Evolutionary conservation across 306 rosid genomes (phyloP).

Genomic region (Chamaecrista fasciculata): DNA sequence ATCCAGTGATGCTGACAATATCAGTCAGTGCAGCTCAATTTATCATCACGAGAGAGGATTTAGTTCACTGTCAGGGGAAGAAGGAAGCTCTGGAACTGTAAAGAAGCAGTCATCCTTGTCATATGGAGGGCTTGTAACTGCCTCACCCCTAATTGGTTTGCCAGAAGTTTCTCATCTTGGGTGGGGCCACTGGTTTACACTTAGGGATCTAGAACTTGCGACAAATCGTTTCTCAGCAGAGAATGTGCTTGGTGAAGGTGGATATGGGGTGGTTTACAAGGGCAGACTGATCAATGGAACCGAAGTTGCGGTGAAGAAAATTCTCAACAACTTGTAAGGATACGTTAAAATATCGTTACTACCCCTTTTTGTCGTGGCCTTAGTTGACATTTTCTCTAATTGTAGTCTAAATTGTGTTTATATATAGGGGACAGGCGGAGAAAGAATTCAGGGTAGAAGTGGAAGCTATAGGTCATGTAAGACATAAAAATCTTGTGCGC

Average conservation of each 20-base stretch:
- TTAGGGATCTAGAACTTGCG: slow-evolving; percentile 83
- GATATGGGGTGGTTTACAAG: slow-evolving; percentile 91
- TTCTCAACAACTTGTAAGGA: slow-evolving; percentile 90
- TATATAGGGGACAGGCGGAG: slow-evolving; percentile 95
- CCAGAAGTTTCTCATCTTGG: slow-evolving; percentile 97
- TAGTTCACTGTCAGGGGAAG: slow-evolving; percentile 82
- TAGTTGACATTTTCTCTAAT: slow-evolving; percentile 17
- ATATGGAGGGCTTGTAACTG: slow-evolving; percentile 58
- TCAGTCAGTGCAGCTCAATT: slow-evolving; percentile 80
- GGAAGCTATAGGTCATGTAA: slow-evolving; percentile 97
- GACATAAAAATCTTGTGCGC: slow-evolving; percentile 95
- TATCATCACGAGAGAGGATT: slow-evolving; percentile 78
- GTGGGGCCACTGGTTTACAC: slow-evolving; percentile 99
- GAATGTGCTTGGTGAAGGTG: slow-evolving; percentile 91
- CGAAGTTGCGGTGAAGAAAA: slow-evolving; percentile 94
- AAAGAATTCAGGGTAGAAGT: slow-evolving; percentile 98
- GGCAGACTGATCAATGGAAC: slow-evolving; percentile 85
- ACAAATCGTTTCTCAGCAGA: slow-evolving; percentile 65
- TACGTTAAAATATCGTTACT: slow-evolving; percentile 20
- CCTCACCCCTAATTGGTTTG: slow-evolving; percentile 85
- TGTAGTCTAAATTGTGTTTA: slow-evolving; percentile 25
- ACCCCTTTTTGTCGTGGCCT: not conserved
- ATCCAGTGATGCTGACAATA: slow-evolving; percentile 66
- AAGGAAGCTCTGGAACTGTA: slow-evolving; percentile 76
- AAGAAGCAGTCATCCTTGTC: slow-evolving; percentile 56